These are phyloP conservation scores for Deakozyma indianensis DNA, from an alignment of 805 yeast genomes.

Conservation along the genomic window DNA sequence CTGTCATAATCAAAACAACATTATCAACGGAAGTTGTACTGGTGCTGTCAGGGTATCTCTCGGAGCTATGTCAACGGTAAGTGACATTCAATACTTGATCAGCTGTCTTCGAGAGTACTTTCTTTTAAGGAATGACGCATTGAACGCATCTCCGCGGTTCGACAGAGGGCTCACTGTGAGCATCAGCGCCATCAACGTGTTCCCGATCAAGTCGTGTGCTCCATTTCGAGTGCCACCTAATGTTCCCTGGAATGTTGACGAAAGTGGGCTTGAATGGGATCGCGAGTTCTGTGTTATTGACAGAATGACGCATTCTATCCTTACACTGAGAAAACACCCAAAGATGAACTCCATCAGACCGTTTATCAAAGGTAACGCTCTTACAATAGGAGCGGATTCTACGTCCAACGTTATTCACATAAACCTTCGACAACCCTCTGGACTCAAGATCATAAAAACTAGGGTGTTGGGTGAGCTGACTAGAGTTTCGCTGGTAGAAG, in stretches of 20 bases:
- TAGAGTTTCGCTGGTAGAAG: conserved; percentile 7
- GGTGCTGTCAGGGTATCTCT: conserved; percentile 29
- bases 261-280: conserved; percentile 26
- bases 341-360: conserved; percentile 25
- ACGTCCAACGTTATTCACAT: conserved; percentile 1
- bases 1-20: conserved; percentile 30
- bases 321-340: conserved; percentile 22
- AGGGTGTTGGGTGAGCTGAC: neutral
- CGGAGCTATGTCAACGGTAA: conserved; percentile 25
- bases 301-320: conserved; percentile 14
- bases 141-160: neutral
- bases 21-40: conserved; percentile 24
- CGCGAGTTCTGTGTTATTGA: conserved; percentile 26
- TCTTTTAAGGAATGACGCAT: neutral
- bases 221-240: conserved; percentile 18
- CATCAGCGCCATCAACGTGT: conserved; percentile 19
- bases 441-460: neutral
- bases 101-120: conserved; percentile 17
- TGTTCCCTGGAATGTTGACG: conserved; percentile 18
- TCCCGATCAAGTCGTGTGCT: conserved; percentile 32
- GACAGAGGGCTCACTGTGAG: neutral
- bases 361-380: conserved; percentile 8
- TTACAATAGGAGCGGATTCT: neutral
- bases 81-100: conserved; percentile 23
- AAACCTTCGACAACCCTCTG: conserved; percentile 6